A percentile compares a stretch with the other conserved stretches of the same genome.
Evolutionary conservation across 805 yeast genomes (phyloP).

Genomic region (Sugiyamaella smithiae): DNA sequence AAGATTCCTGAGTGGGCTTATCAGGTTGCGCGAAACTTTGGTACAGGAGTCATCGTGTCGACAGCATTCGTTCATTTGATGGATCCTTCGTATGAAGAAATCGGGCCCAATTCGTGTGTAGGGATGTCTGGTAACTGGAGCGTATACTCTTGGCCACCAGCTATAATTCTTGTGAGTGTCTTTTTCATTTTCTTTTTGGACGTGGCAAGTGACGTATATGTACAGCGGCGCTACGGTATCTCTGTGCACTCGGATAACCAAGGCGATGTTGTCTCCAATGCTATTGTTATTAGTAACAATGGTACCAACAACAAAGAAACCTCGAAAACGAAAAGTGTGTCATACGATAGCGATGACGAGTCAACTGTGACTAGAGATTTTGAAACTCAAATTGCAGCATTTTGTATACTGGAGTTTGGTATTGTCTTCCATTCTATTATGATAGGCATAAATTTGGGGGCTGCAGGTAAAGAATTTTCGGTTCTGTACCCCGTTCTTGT

Average conservation of each 20-base stretch:
- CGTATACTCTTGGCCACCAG: slow-evolving; percentile 55
- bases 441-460: slow-evolving; percentile 66
- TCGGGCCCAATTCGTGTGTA: slow-evolving; percentile 38
- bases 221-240: slow-evolving; percentile 37
- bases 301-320: too few species aligned
- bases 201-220: slow-evolving; percentile 44
- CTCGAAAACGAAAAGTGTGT: slow-evolving; percentile 17
- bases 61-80: slow-evolving; percentile 71
- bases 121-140: slow-evolving; percentile 46
- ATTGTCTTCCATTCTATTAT: slow-evolving; percentile 72
- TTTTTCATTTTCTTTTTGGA: slow-evolving; percentile 49
- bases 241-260: slow-evolving; percentile 32
- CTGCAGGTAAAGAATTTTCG: slow-evolving; percentile 59
- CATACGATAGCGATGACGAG: slow-evolving; percentile 7
- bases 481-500: slow-evolving; percentile 62
- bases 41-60: slow-evolving; percentile 74
- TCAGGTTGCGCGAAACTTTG: slow-evolving; percentile 46
- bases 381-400: slow-evolving; percentile 40
- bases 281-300: slow-evolving; percentile 18
- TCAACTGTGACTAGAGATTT: slow-evolving; percentile 21
- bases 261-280: slow-evolving; percentile 24
- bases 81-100: slow-evolving; percentile 37
- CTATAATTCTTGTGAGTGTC: slow-evolving; percentile 48
- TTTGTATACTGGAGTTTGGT: slow-evolving; percentile 67
- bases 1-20: slow-evolving; percentile 34